phyloP scores from a whole-genome alignment of 2,329 filamentous ascomycete species.

The Colletotrichum sp. region DNA sequence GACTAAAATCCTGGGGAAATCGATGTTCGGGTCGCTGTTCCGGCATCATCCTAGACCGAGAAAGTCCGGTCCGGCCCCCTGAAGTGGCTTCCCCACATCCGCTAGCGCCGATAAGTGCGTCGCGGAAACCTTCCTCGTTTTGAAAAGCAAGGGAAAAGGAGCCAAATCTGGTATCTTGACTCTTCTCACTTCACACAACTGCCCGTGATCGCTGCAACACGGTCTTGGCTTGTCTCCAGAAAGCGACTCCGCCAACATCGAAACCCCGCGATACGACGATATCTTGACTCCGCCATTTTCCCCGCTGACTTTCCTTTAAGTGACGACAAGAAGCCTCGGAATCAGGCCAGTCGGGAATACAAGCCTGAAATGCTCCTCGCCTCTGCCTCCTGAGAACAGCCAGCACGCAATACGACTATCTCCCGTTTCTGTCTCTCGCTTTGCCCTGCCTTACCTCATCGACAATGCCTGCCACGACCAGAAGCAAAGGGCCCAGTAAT shows the following conservation, averaged over 20 bases:
- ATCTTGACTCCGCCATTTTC: background rate
- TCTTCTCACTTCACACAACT: background rate
- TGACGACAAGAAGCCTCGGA: background rate
- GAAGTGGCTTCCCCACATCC: background rate
- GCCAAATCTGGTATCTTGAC: background rate
- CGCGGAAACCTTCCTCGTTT: slow-evolving; percentile 7
- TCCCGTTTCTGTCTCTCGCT: background rate
- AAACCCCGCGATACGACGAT: background rate
- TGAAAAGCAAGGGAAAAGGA: background rate
- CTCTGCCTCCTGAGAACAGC: background rate
- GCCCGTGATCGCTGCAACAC: background rate
- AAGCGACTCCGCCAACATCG: background rate
- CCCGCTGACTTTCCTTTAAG: background rate
- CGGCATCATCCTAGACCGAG: background rate
- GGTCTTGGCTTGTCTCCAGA: background rate
- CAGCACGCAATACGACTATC: background rate
- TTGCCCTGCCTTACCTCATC: background rate
- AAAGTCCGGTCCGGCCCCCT: background rate
- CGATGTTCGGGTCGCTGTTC: background rate
- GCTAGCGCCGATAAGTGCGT: background rate
- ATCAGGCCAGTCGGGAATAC: background rate
- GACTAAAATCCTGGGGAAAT: background rate
- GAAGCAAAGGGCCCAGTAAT: background rate
- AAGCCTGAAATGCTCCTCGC: background rate
- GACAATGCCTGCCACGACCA: background rate